Evolutionary conservation across 2,329 filamentous ascomycete species (phyloP).

Genomic region (Elsinoe arachidis): DNA sequence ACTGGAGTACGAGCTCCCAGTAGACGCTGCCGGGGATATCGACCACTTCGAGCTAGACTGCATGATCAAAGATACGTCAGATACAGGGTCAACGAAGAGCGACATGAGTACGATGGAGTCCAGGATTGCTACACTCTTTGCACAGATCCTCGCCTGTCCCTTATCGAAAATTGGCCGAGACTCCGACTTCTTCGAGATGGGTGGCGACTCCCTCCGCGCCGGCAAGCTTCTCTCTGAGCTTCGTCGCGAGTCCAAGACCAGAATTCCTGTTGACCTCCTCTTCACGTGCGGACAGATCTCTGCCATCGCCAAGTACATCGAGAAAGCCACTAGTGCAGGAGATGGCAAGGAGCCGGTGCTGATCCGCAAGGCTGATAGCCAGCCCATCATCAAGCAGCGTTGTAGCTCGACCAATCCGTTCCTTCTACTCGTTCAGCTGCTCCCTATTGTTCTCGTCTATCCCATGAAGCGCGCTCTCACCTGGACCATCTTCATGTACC

Average conservation of each 20-base stretch:
- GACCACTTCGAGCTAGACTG: conserved; percentile 19
- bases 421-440: conserved; percentile 43
- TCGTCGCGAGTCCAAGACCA: conserved; percentile 41
- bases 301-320: conserved; percentile 32
- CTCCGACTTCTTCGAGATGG: conserved; percentile 46
- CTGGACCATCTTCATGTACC: conserved; percentile 46
- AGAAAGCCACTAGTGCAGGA: conserved; percentile 21
- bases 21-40: conserved; percentile 20
- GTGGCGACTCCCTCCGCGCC: conserved; percentile 47
- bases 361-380: conserved; percentile 16
- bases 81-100: conserved; percentile 18
- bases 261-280: conserved; percentile 44
- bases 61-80: conserved; percentile 13
- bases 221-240: conserved; percentile 45
- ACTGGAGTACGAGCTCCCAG: conserved; percentile 23
- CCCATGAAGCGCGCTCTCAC: conserved; percentile 44
- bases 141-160: conserved; percentile 36
- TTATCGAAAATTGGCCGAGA: conserved; percentile 32
- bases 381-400: conserved; percentile 20
- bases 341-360: conserved; percentile 14
- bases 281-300: conserved; percentile 42
- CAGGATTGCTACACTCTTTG: conserved; percentile 39
- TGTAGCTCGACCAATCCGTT: conserved; percentile 44
- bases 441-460: conserved; percentile 43
- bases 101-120: conserved; percentile 27